Base-by-base conservation (phyloP, 148 eudicot genomes). In the Vaccinium macrocarpon region DNA sequence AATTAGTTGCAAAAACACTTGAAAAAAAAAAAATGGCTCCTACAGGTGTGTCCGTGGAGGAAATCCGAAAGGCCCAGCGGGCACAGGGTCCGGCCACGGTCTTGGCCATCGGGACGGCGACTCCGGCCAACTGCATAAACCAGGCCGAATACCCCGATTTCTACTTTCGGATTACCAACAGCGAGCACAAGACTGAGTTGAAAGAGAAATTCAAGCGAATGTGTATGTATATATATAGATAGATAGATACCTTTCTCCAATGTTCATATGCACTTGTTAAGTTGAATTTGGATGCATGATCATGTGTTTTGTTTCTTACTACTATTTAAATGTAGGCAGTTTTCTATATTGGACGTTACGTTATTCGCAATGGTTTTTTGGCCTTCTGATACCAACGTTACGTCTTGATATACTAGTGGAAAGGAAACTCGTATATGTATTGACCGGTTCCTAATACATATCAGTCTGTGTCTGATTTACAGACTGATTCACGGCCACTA, bases 191-290 rank as follows among this genome's bases (percentile, higher is more conserved):
- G 88, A 85, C 86, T 55, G 86, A 85, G 0, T 70, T 88, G 55
- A 88, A 85, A 35, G 86, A 80, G 48, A 88, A 88, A 59, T 83
- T 85, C 29, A 76, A 72, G 46, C 89, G 89, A 71, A 88, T 88
- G 86, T 88, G 89, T 88, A 88, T 4, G 89, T 82, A 12, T 12
- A 25, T 12, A 25, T 0, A 2, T 23, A 32, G 35, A 64, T 64
- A 11, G 0, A 10, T 4, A 25, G 8, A 7, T 29, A 4, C 29
- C 25, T 14, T 66, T 5, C 15, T 66, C 35, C 72, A 3, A 7
- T 12, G 7, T 66, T 66, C 0, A 8, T 25, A 6, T 4, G 35
- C 1, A 10, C 11, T 25, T 66, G 4, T 10, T 3, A 0, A 25
- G 14, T 13, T 23, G 14, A 0, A n/a, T 23, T 27, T 2, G 16